A percentile compares a stretch with the other conserved stretches of the same genome.
These are phyloP conservation scores for Termitomyces sp. DNA, from an alignment of 768 basidiomycete species.

Conservation along the genomic window DNA sequence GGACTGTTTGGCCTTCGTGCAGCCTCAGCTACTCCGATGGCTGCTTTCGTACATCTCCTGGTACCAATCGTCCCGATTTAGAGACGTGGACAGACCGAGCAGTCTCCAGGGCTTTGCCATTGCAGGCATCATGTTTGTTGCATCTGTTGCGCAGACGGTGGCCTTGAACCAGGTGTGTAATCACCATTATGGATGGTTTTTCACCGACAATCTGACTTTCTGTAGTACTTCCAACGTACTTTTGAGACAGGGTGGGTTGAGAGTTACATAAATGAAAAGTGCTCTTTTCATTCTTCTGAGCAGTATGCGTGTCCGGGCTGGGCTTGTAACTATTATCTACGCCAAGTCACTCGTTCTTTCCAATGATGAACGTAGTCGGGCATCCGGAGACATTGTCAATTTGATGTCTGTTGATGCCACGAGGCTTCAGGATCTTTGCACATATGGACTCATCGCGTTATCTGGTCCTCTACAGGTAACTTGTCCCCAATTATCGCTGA, in stretches of 20 bases:
- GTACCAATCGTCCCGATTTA: constrained; percentile 58
- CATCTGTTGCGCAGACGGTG: constrained; percentile 76
- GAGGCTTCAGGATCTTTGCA: constrained; percentile 76
- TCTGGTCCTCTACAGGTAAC: constrained; percentile 86
- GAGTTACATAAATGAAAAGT: neutral
- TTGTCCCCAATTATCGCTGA: constrained; percentile 24
- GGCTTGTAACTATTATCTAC: constrained; percentile 84
- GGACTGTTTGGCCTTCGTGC: constrained; percentile 78
- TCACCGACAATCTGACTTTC: neutral
- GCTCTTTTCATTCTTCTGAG: neutral
- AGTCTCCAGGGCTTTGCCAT: constrained; percentile 71
- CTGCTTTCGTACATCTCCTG: constrained; percentile 78
- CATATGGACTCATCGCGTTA: constrained; percentile 79
- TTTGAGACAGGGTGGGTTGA: constrained; percentile 62
- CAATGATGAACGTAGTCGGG: constrained; percentile 77
- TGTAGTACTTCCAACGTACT: constrained; percentile 80
- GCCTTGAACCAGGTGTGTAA: constrained; percentile 69
- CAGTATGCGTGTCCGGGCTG: constrained; percentile 90
- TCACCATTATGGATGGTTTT: too few relatives aligned
- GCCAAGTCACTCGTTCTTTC: constrained; percentile 82
- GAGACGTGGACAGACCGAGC: constrained; percentile 27
- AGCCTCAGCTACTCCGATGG: constrained; percentile 82
- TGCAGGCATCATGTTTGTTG: constrained; percentile 75
- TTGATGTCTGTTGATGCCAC: constrained; percentile 87
- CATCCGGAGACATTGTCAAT: constrained; percentile 92